Conservation (phyloP, 2,329 filamentous ascomycete species). For the Xenoacremonium recifei region DNA sequence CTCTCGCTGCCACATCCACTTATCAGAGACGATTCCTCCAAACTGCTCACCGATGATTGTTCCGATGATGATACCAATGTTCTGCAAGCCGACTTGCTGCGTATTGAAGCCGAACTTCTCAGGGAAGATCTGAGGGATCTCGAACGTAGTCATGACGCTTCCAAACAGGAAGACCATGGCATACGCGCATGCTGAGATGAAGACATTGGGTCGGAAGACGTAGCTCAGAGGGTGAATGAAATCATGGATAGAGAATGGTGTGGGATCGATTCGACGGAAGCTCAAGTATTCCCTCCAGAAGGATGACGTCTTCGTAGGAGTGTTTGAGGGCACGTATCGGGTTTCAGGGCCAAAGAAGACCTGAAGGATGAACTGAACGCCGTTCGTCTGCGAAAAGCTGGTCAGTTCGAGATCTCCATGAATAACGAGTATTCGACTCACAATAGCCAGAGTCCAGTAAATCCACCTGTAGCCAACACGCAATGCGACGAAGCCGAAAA, state of each 20-base stretch:
- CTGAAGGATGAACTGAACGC: conserved; percentile 14
- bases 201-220: conserved; percentile 2
- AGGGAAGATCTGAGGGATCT: conserved; percentile 58
- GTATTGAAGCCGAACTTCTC: conserved; percentile 55
- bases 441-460: conserved; percentile 56
- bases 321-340: conserved; percentile 9
- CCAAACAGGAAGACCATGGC: conserved; percentile 54
- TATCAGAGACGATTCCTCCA: conserved; percentile 52
- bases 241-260: conserved; percentile 3
- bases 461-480: conserved; percentile 57
- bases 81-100: conserved; percentile 58
- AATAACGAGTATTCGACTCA: too few relatives aligned
- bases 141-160: conserved; percentile 43
- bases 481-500: conserved; percentile 46
- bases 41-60: conserved; percentile 57
- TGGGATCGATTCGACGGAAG: conserved; percentile 16
- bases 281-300: conserved; percentile 1
- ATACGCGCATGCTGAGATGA: conserved; percentile 47
- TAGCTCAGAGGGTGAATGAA: conserved; percentile 15
- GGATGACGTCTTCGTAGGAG: neutral
- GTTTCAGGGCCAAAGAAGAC: conserved; percentile 17
- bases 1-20: conserved; percentile 46
- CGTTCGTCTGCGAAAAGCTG: conserved; percentile 12
- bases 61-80: conserved; percentile 55
- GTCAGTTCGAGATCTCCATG: too few relatives aligned